Conservation (phyloP, 2,329 filamentous ascomycete genomes). For the Talaromyces sp. region DNA sequence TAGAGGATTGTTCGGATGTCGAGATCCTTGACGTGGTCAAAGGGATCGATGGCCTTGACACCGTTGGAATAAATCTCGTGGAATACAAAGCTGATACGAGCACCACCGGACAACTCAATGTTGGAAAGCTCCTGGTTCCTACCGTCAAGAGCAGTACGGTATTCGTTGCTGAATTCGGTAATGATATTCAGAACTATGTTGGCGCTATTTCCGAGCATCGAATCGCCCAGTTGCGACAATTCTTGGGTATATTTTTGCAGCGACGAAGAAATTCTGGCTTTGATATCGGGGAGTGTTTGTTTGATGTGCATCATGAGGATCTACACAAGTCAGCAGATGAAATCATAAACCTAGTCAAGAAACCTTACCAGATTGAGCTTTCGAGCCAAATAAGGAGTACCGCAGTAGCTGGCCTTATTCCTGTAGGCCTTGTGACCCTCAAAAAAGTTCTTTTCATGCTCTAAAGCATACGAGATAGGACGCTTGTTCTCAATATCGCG, state of each 20-base stretch:
- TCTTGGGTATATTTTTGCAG: slow-evolving; percentile 87
- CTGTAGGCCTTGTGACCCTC: slow-evolving; percentile 98
- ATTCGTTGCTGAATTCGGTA: slow-evolving; percentile 97
- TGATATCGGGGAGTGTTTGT: slow-evolving; percentile 97
- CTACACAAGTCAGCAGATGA: slow-evolving; percentile 30
- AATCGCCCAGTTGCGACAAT: slow-evolving; percentile 79
- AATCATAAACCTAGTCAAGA: neutral
- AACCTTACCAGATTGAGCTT: slow-evolving; percentile 77
- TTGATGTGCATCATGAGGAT: slow-evolving; percentile 99
- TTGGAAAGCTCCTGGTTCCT: slow-evolving; percentile 96
- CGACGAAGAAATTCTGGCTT: slow-evolving; percentile 89
- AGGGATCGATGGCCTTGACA: slow-evolving; percentile 95
- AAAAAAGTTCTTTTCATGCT: slow-evolving; percentile 95
- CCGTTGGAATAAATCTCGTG: slow-evolving; percentile 97
- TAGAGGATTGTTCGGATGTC: slow-evolving; percentile 96
- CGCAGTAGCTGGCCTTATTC: slow-evolving; percentile 98
- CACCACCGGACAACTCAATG: slow-evolving; percentile 89
- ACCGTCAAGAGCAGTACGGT: slow-evolving; percentile 90
- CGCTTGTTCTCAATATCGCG: slow-evolving; percentile 98
- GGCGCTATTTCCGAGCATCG: slow-evolving; percentile 89
- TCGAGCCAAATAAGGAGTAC: slow-evolving; percentile 90
- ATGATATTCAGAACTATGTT: slow-evolving; percentile 99
- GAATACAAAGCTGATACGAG: slow-evolving; percentile 98
- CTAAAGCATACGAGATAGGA: slow-evolving; percentile 82
- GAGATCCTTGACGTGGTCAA: slow-evolving; percentile 94